phyloP scores from a whole-genome alignment of 2,329 filamentous ascomycete species.

The Whalleya microplaca region DNA sequence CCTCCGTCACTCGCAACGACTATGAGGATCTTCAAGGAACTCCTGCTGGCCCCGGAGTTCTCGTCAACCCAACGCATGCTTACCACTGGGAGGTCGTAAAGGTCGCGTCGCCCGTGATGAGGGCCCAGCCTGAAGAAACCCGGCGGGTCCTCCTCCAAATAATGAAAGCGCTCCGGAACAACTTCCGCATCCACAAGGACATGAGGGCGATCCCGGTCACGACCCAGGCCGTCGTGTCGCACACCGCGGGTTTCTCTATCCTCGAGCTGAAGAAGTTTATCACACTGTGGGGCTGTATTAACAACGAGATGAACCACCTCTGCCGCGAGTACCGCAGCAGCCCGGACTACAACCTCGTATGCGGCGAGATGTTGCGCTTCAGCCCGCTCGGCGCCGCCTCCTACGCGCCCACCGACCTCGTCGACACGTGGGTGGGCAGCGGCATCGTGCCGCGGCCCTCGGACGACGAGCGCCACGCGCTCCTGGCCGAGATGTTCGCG shows the following conservation, averaged over 20 bases:
- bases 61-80: background rate
- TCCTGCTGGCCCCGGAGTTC: background rate
- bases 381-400: slow-evolving; percentile 1
- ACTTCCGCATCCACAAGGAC: slow-evolving; percentile 24
- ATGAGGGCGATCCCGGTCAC: slow-evolving; percentile 13
- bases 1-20: background rate
- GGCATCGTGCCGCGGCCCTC: background rate
- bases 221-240: slow-evolving; percentile 20
- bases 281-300: slow-evolving; percentile 12
- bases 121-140: background rate
- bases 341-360: background rate
- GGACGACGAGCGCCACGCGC: background rate
- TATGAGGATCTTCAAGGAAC: background rate
- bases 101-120: slow-evolving; percentile 25
- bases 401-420: background rate
- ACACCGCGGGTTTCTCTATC: slow-evolving; percentile 22
- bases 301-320: background rate
- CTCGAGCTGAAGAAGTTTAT: slow-evolving; percentile 25
- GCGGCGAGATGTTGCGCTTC: slow-evolving; percentile 2
- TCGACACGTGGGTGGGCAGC: background rate
- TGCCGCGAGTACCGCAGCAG: slow-evolving; percentile 7
- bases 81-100: slow-evolving; percentile 23
- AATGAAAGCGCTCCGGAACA: slow-evolving; percentile 6
- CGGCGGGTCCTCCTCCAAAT: background rate
- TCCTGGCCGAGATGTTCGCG: slow-evolving; percentile 3